Conservation (phyloP, 2,329 filamentous ascomycete species). For the Aspergillus sojae region DNA sequence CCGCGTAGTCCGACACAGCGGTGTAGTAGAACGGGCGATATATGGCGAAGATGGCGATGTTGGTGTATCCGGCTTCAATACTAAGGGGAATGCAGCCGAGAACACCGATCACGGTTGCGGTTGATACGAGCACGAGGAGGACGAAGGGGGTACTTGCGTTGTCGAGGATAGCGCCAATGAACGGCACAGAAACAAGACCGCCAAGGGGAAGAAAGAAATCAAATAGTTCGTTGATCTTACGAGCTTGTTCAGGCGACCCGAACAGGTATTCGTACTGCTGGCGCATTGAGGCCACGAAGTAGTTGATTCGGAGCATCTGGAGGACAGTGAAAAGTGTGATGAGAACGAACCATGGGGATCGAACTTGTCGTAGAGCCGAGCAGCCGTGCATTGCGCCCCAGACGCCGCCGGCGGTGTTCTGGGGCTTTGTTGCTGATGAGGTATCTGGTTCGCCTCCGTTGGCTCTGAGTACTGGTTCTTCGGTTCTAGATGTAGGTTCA, state of each 20-base stretch:
- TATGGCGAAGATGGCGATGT: slow-evolving; percentile 76
- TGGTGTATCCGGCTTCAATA: slow-evolving; percentile 72
- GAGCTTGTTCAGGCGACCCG: slow-evolving; percentile 61
- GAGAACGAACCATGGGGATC: slow-evolving; percentile 81
- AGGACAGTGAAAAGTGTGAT: slow-evolving; percentile 79
- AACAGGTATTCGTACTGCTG: slow-evolving; percentile 81
- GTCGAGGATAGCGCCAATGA: slow-evolving; percentile 81
- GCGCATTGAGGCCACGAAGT: slow-evolving; percentile 85
- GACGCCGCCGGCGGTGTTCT: slow-evolving; percentile 59
- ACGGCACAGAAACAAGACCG: slow-evolving; percentile 81
- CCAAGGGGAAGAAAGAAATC: slow-evolving; percentile 82
- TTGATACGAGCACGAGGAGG: slow-evolving; percentile 68
- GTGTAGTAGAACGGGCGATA: slow-evolving; percentile 91
- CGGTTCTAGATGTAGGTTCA: slow-evolving; percentile 2
- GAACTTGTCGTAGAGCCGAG: slow-evolving; percentile 72
- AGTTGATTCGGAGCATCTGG: slow-evolving; percentile 84
- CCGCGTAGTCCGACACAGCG: slow-evolving; percentile 81
- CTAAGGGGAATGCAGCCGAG: slow-evolving; percentile 72
- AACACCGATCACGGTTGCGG: slow-evolving; percentile 74
- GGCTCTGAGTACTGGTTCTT: slow-evolving; percentile 9
- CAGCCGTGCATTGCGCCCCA: slow-evolving; percentile 83
- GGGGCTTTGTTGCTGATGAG: slow-evolving; percentile 17
- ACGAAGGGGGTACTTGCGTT: slow-evolving; percentile 72
- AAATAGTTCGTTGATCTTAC: slow-evolving; percentile 79
- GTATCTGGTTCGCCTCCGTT: slow-evolving; percentile 31